phyloP scores from a whole-genome alignment of 306 rosid species.

The Heteromeles arbutifolia region DNA sequence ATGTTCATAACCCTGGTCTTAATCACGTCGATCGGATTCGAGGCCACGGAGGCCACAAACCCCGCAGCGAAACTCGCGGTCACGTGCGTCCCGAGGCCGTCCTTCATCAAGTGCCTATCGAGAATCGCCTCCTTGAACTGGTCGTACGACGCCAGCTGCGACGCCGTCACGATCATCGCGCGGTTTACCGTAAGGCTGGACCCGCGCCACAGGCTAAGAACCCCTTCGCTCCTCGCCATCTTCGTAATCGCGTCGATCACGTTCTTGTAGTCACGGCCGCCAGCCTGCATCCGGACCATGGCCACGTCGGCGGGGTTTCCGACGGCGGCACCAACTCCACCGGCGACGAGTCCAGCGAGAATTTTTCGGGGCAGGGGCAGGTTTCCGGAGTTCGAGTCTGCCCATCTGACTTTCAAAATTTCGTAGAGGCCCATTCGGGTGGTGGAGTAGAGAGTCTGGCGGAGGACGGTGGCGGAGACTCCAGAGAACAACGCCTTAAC shows the following conservation, averaged over 20 bases:
- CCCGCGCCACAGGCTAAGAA: constrained; percentile 81
- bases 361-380: constrained; percentile 43
- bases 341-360: constrained; percentile 57
- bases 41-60: constrained; percentile 80
- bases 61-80: constrained; percentile 84
- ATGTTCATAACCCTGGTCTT: constrained; percentile 90
- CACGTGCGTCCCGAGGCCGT: constrained; percentile 75
- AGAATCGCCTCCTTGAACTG: constrained; percentile 61
- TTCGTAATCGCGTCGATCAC: constrained; percentile 58
- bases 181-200: constrained; percentile 84
- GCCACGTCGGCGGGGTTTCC: constrained; percentile 92
- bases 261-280: constrained; percentile 74
- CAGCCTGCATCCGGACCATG: constrained; percentile 93
- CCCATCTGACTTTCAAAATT: constrained; percentile 55
- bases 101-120: constrained; percentile 48
- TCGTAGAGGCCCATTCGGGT: constrained; percentile 87
- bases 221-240: constrained; percentile 61
- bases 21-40: constrained; percentile 86
- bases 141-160: constrained; percentile 81
- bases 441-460: constrained; percentile 72
- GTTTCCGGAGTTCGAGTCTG: constrained; percentile 40
- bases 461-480: constrained; percentile 75
- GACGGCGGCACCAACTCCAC: constrained; percentile 70
- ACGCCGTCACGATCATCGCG: constrained; percentile 90
- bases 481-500: constrained; percentile 51